These are phyloP conservation scores for Rehmannia glutinosa DNA, from an alignment of 257 asterid genomes.

Conservation along the genomic window DNA sequence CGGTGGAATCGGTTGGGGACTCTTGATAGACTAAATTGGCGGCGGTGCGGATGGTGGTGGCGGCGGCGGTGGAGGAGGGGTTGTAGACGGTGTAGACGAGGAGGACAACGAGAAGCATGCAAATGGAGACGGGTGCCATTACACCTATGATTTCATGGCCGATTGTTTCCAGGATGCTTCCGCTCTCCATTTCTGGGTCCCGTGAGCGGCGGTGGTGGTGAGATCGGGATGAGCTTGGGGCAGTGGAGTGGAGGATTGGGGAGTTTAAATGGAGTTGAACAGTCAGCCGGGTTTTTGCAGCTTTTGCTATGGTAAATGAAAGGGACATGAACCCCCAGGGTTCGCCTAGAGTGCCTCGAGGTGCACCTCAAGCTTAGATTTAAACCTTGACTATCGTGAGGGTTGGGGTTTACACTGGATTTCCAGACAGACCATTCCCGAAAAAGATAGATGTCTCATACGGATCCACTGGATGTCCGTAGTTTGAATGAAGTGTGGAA, in stretches of 20 bases:
- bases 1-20: conserved; percentile 64
- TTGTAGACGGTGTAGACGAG: conserved; percentile 69
- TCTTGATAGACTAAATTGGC: conserved; percentile 86
- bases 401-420: too few species aligned
- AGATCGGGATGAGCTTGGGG: conserved; percentile 11
- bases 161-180: conserved; percentile 67
- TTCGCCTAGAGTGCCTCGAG: too few species aligned
- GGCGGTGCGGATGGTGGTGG: conserved; percentile 60
- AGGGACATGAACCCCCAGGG: too few species aligned
- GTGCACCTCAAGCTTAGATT: too few species aligned
- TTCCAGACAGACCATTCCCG: too few species aligned
- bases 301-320: neutral
- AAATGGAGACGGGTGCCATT: conserved; percentile 94
- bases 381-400: too few species aligned
- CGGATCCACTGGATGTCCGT: too few species aligned
- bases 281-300: conserved; percentile 8
- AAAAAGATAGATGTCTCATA: too few species aligned
- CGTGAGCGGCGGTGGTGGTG: conserved; percentile 16
- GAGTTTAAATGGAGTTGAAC: neutral
- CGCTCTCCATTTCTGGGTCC: conserved; percentile 51
- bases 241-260: neutral
- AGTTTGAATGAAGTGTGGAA: too few species aligned
- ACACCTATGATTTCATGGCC: conserved; percentile 85
- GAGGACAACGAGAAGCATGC: conserved; percentile 92
- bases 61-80: conserved; percentile 38